Base-by-base conservation (phyloP, 192 early-diverging fungal species). In the Podila horticola region DNA sequence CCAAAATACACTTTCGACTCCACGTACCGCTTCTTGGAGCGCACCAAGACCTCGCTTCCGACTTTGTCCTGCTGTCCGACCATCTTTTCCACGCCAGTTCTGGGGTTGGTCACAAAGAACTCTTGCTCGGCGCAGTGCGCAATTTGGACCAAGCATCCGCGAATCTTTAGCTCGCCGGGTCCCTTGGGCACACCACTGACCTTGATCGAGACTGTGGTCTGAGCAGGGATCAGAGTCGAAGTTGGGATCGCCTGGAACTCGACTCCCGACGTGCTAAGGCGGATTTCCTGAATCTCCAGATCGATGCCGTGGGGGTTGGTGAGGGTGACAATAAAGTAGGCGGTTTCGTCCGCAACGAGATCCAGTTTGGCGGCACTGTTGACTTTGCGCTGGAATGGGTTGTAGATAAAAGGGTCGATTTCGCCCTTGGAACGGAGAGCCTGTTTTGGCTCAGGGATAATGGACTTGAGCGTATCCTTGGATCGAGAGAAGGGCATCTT, bases 291-390 rank as follows among this genome's bases (percentile, higher is more conserved):
- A 22, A 95, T 74, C 26, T 95, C 93, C 34, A 96, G 62, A 69
- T 94, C 93, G 79, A 96, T 93, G 19, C 88, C 86, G 82, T 93
- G 95, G 12, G 93, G 92, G 79, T 96, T 96, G 0, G 91, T 86
- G 17, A 96, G 66, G 1, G 85, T 87, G 6, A 95, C 83, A 34
- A 93, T 91, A 71, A 96, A 93, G 51, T 92, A 88, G 3, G 88
- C 85, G 0, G 86, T 67, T 72, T 96, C 94, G 60, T 88, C 86
- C 10, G 90, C 87, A 11, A 95, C 88, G 1, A 95, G 69, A n/a
- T 89, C 75, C 63, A 84, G 72, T 66, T 85, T 85, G 61, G 84
- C 77, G n/a, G 85, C 84, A 66, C 71, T 82, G 52, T 74, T 83
- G 65, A 85, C 85, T 62, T 91, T 92, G 48, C 90, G 82, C 58